Evolutionary conservation across 1,139 yeast species (phyloP), one percentile per base, ranked within the genome.

Genomic region (Blastobotrys malaysiensis): DNA sequence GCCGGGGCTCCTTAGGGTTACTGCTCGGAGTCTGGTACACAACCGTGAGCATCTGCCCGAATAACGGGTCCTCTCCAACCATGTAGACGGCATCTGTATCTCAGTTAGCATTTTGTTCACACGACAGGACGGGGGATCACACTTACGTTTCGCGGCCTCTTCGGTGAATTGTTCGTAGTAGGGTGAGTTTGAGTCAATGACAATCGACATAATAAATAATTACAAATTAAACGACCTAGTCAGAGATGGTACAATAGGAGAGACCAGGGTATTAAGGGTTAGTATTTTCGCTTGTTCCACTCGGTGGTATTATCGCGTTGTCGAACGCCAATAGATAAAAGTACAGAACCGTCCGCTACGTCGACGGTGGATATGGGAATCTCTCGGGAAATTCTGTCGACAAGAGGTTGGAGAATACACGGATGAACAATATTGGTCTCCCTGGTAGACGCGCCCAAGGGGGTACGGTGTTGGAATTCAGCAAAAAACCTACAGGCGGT

Each of bases 61-160:
- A 66, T 13, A 70, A 58, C 4, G 67, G 61, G 59, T 72, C 76
- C 22, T 63, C 57, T 13, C 73, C 73, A 3, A 69, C 60, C 64
- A 72, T 63, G 59, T 69, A 72, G 2, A 72, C 75, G 16, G 76
- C 73, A 48, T 68, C 70, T 56, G 27, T 45, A 44, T 13, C 45
- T 51, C 27, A 11, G 21, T 46, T 39, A 43, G 49, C 19, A 9
- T 53, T n/a, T 16, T 27, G 11, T 6, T 3, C 26, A 2, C 7
- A 1, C 11, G 14, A 3, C 7, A 1, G 18, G 14, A 3, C 16
- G 7, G 21, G 18, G 5, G 11, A 18, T 3, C 5, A 2, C n/a
- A 53, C 64, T 48, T 58, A 61, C 65, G 60, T 24, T 55, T 49
- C 6, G 56, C 48, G 24, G 61, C 53, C 18, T 60, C 56, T 19